Base-by-base conservation (phyloP, 2,329 filamentous ascomycete species). In the Emydomyces testavorans region DNA sequence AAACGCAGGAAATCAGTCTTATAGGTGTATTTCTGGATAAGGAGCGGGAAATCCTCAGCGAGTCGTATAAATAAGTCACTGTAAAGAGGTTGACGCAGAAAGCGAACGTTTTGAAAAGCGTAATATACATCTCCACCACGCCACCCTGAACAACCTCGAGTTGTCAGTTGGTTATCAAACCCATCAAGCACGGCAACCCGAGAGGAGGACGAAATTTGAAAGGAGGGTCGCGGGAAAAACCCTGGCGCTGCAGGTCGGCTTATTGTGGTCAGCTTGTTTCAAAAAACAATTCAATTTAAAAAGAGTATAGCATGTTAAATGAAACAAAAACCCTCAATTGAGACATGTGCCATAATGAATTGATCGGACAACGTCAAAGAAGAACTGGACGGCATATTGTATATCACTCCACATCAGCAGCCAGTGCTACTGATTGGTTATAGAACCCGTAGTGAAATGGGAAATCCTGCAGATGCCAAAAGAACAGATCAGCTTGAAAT, bases 91-190 rank as follows among this genome's bases (percentile, higher is more conserved):
- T 3, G 28, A 41, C 15, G 38, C 21, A 15, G 26, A 4, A 20
- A 28, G 11, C 5, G 28, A n/a, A 26, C 4, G 20, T 15, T 42
- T 13, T 7, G 13, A 24, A 24, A 20, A 23, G 13, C 13, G 13
- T 45, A n/a, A n/a, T n/a, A n/a, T n/a, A n/a, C n/a, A n/a, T 34
- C 4, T 45, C 42, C 42, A 45, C 42, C 42, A 35, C 42, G 28
- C 42, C 42, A 35, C 42, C n/a, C 42, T 36, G 21, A 38, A 10
- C 26, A 28, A 36, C 42, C 42, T 45, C n/a, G 28, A 35, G 42
- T 24, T 18, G 42, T 16, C 21, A 36, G 42, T 36, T 35, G 31
- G 28, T 45, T 45, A 34, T 45, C 6, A 42, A 16, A 42, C 6
- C 36, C 36, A 39, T 18, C 24, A 29, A n/a, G n/a, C 13, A 7